Evolutionary conservation across 371 early-diverging fungal genomes (phyloP), one percentile per base, ranked within the genome.

Genomic region (Dichotomocladium elegans): DNA sequence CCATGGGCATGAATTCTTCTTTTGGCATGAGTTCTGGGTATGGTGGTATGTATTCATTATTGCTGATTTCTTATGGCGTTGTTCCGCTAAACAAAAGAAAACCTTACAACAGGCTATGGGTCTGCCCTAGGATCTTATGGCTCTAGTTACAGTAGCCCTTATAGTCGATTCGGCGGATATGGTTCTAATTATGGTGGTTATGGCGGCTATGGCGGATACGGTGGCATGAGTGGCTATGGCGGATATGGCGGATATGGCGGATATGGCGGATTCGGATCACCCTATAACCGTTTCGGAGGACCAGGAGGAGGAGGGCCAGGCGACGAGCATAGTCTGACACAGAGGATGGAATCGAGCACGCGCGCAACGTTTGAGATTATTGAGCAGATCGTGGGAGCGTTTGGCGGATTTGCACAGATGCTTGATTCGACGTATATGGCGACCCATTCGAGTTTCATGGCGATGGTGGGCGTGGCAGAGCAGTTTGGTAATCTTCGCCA

Each of bases 361-460:
- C 87, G 89, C 42, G 81, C 92, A 10, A 90, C 96, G 0, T 97
- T 97, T 66, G 89, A 91, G 61, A 66, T 92, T 25, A 86, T 97
- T 41, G 91, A 94, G 53, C 83, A 87, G 6, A 79, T 98, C 40
- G 96, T 98, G 1, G 88, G 93, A 41, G 92, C 96, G 0, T 95
- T 98, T 80, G 94, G 92, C 21, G 96, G 96, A 8, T 93, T 98
- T 72, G 86, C 95, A 8, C 94, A 94, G 53, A 96, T 98, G 97
- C 79, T 98, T 17, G 97, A 96, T 53, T 92, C 93, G 4, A 96
- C 98, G 0, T 94, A 88, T 62, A 89, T 93, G 80, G 96, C 98
- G 15, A 96, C 98, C 1, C 94, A 95, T 69, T 92, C 94, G 7
- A 90, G 91, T 24, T 96, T 96, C 60, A 96, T 96, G 96, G 96